Base-by-base conservation (phyloP, 2,329 filamentous ascomycete genomes). In the Myriosclerotinia scirpicola region DNA sequence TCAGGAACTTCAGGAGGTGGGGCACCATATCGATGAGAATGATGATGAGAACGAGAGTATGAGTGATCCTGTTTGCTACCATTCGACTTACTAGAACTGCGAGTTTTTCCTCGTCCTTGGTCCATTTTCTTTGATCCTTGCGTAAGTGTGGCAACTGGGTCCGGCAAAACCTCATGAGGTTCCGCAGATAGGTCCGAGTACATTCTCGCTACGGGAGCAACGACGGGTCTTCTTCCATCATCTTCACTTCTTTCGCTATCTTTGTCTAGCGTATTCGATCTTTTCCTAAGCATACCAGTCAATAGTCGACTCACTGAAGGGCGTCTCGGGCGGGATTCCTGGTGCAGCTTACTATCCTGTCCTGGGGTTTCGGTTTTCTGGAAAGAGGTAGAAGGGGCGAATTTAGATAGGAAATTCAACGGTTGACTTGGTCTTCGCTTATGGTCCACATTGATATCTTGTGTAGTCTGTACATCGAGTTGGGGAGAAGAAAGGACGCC, bases 251-350 rank as follows among this genome's bases (percentile, higher is more conserved):
- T 65, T 20, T 60, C 40, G 14, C 30, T 30, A 17, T 69, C 67
- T 38, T 71, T 69, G 1, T 69, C 71, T 8, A 67, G 67, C 36
- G 69, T 69, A 58, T 73, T 69, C 17, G 71, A 69, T 50, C 66
- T 68, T n/a, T 72, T 65, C 46, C 68, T 63, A 8, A 75, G 69
- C 20, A 76, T 64, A 8, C 72, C 70, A 60, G 68, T 70, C 20
- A 76, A 65, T 26, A 76, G 64, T 11, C 70, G 69, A 26, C 72
- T 59, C 46, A 67, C 70, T 46, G 75, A 75, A 30, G 73, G 52
- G 22, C 70, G 68, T 26, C 74, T 70, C 52, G 44, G 53, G 58
- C 36, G 67, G 58, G 48, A 30, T 46, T 56, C 53, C 48, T 60
- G 60, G 26, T 65, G 53, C 38, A 64, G 62, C 17, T 58, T 38